Evolutionary conservation across 2,329 filamentous ascomycete genomes (phyloP).

Genomic region (Botrytis tulipae): DNA sequence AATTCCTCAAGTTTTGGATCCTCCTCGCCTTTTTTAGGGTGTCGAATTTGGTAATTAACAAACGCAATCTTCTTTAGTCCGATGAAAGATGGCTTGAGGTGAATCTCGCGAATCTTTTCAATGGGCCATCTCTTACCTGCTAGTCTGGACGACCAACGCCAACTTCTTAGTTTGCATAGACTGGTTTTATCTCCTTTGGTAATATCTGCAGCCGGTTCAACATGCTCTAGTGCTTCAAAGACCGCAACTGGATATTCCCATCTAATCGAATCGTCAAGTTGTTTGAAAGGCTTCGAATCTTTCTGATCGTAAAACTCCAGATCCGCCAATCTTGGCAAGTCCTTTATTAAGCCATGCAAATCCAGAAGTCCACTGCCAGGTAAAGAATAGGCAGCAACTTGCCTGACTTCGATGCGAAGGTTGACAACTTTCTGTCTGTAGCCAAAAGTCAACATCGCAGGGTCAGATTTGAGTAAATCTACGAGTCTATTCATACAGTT

Average conservation of each 20-base stretch:
- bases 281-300: slow-evolving; percentile 66
- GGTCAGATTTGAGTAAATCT: slow-evolving; percentile 47
- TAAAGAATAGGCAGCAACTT: slow-evolving; percentile 53
- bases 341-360: slow-evolving; percentile 56
- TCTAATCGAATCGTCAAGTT: slow-evolving; percentile 54
- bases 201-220: slow-evolving; percentile 46
- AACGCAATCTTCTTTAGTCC: slow-evolving; percentile 56
- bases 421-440: slow-evolving; percentile 38
- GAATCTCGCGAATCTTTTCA: slow-evolving; percentile 51
- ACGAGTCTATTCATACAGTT: slow-evolving; percentile 42
- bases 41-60: slow-evolving; percentile 62
- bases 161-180: slow-evolving; percentile 47
- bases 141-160: slow-evolving; percentile 61
- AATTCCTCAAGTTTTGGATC: slow-evolving; percentile 43
- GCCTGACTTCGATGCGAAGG: slow-evolving; percentile 40
- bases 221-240: slow-evolving; percentile 59
- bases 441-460: slow-evolving; percentile 31
- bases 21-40: slow-evolving; percentile 38
- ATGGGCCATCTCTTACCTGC: slow-evolving; percentile 47
- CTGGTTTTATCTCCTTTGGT: slow-evolving; percentile 34
- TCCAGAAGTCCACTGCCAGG: slow-evolving; percentile 54
- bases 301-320: slow-evolving; percentile 70
- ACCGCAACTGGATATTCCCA: slow-evolving; percentile 70
- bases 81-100: slow-evolving; percentile 56
- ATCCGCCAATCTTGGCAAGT: slow-evolving; percentile 64